A percentile compares a stretch with the other conserved stretches of the same genome.
Evolutionary conservation across 1,284 basidiomycete species (phyloP).

Genomic region (Ustilago loliicola): DNA sequence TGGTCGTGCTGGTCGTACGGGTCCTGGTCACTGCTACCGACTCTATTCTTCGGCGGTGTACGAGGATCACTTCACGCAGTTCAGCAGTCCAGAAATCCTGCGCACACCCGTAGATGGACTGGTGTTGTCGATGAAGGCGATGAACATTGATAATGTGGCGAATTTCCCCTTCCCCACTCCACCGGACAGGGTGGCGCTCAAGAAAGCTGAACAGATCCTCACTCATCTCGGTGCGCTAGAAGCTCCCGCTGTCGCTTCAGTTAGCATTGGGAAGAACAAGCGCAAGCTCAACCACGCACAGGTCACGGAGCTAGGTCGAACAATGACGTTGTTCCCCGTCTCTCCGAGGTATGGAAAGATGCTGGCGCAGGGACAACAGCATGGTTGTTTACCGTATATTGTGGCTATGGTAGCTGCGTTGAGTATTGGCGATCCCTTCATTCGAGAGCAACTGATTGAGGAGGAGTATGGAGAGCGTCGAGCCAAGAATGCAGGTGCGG

Average conservation of each 20-base stretch:
- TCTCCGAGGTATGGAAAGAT: slow-evolving; percentile 93
- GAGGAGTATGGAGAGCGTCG: slow-evolving; percentile 70
- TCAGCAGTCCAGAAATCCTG: slow-evolving; percentile 90
- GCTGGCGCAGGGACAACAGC: slow-evolving; percentile 91
- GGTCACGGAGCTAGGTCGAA: slow-evolving; percentile 88
- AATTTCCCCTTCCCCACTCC: slow-evolving; percentile 99
- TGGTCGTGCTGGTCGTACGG: slow-evolving; percentile 82
- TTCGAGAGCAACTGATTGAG: slow-evolving; percentile 80
- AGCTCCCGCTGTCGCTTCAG: slow-evolving; percentile 72
- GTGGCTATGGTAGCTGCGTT: slow-evolving; percentile 91
- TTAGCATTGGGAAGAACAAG: slow-evolving; percentile 70
- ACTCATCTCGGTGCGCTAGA: slow-evolving; percentile 82
- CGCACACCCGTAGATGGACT: slow-evolving; percentile 97
- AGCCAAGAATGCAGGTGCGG: slow-evolving; percentile 57
- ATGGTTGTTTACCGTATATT: slow-evolving; percentile 90
- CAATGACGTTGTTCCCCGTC: slow-evolving; percentile 94
- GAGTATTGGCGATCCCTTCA: slow-evolving; percentile 95
- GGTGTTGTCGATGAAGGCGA: slow-evolving; percentile 98
- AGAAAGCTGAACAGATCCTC: slow-evolving; percentile 85
- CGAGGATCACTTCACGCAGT: slow-evolving; percentile 90
- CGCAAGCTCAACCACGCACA: slow-evolving; percentile 68
- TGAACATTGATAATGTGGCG: slow-evolving; percentile 96
- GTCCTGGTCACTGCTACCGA: slow-evolving; percentile 83
- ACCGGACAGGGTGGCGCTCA: slow-evolving; percentile 83
- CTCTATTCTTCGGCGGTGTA: slow-evolving; percentile 82